Percentiles rank a stretch among this genome's conserved stretches.
Evolutionary conservation across 768 basidiomycete species (phyloP).

Genomic region (Mycena amicta): DNA sequence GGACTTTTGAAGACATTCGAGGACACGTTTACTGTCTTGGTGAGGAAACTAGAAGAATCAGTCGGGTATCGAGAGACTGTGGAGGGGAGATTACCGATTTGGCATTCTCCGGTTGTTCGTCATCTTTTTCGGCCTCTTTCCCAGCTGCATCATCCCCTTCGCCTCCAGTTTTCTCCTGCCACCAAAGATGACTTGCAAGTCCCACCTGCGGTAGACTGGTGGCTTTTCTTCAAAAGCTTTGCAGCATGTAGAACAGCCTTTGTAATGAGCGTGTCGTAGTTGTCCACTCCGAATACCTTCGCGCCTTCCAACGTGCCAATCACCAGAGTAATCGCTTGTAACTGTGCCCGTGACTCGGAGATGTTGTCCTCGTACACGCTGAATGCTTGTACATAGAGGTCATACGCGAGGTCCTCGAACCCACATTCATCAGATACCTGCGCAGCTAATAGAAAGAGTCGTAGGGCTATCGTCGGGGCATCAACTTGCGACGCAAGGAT

Average conservation of each 20-base stretch:
- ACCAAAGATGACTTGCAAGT: slow-evolving; percentile 98
- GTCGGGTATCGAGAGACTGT: slow-evolving; percentile 4
- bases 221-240: slow-evolving; percentile 96
- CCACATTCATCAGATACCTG: slow-evolving; percentile 94
- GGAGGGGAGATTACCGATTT: slow-evolving; percentile 56
- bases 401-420: slow-evolving; percentile 95
- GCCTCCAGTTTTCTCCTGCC: slow-evolving; percentile 72
- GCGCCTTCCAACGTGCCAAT: slow-evolving; percentile 89
- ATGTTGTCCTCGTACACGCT: slow-evolving; percentile 98
- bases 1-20: slow-evolving; percentile 97
- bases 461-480: slow-evolving; percentile 87
- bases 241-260: slow-evolving; percentile 98
- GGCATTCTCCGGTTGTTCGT: slow-evolving; percentile 39
- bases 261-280: slow-evolving; percentile 96
- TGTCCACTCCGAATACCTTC: slow-evolving; percentile 90
- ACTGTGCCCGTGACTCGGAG: slow-evolving; percentile 91
- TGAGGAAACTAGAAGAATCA: slow-evolving; percentile 63
- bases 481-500: slow-evolving; percentile 94
- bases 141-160: slow-evolving; percentile 42
- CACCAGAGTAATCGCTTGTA: slow-evolving; percentile 96
- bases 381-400: slow-evolving; percentile 97
- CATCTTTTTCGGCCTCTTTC: slow-evolving; percentile 43
- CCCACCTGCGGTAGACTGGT: slow-evolving; percentile 93
- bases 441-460: slow-evolving; percentile 93
- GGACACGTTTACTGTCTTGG: slow-evolving; percentile 94